Base-by-base conservation (phyloP, 2,329 filamentous ascomycete species). In the Blastomyces silverae region DNA sequence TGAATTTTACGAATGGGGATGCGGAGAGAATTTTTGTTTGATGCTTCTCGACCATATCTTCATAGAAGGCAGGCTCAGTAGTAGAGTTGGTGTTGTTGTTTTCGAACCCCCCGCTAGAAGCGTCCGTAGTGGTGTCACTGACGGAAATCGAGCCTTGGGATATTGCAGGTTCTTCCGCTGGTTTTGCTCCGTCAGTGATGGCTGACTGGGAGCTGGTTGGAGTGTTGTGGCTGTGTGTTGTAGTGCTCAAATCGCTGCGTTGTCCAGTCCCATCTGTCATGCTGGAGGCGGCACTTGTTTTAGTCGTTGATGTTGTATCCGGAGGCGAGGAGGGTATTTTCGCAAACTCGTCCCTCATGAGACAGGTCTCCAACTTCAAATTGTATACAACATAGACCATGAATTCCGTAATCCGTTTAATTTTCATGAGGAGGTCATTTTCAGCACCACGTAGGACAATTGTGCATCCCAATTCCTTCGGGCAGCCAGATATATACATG, bases 301-400 rank as follows among this genome's bases (percentile, higher is more conserved):
- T 62, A 37, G 68, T 66, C 42, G 65, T 62, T 11, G 63, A 39
- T 42, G 62, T 50, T 22, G 65, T 68, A 5, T 69, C 66, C 10
- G 62, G 28, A 17, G 67, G 22, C 28, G 62, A 68, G 48, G 65
- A 67, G 34, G 92, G 92, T 28, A 95, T 88, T 67, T 92, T 85
- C 20, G 96, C 89, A 70, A 91, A 96, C 71, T 96, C 92, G 74
- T 99, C 94, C 62, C 91, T 85, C 84, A 99, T 90, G 57, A 99
- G 81, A 70, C 90, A 96, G 1, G 94, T 96, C 77, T 99, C 94
- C 17, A 99, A 83, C 73, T 96, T 96, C 63, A 99, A 82, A 71
- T 97, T 99, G 78, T 99, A 99, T 15, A 97, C 92, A 25, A 99
- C 95, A 70, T 97, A 99, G 48, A 95, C 89, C 93, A 99, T 97